Base-by-base conservation (phyloP, 495 filamentous ascomycete species). In the Aspergillus sclerotiicarbonarius region DNA sequence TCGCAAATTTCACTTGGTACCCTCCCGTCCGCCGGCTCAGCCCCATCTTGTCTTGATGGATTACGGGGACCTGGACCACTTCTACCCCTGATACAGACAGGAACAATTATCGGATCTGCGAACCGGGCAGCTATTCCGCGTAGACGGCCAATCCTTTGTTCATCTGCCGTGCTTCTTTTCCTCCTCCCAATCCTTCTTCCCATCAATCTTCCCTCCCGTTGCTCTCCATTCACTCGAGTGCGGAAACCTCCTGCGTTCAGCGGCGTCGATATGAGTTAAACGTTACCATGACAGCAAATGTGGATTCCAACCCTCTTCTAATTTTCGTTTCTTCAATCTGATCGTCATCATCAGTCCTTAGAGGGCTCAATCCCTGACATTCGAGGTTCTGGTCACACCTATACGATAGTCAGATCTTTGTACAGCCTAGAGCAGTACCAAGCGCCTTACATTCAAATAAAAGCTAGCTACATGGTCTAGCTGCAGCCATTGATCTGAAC, bases 71-170 rank as follows among this genome's bases (percentile, higher is more conserved):
- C 35, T 55, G 51, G 29, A 51, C 53, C 56, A 35, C 41, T 59
- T 43, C 35, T 41, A 25, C 51, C 61, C 61, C 61, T 57, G 54
- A 59, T 54, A 32, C 50, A 59, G 52, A 35, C 53, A 54, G 43
- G 48, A 54, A 52, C 57, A 51, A 55, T 37, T 49, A 51, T 61
- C 21, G 39, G 62, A 64, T 64, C 62, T 64, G 55, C 62, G 51
- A 56, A 58, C 51, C 33, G 47, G n/a, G 54, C 46, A 54, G 37
- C 47, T 29, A 54, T 54, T n/a, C 35, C 6, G 49, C 33, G 39
- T 58, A 43, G 50, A 9, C 33, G 46, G 25, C 45, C 39, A 53
- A 39, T 53, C 49, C 45, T 55, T 32, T 33, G 7, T 49, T 46
- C 15, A 7, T 21, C 39, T 46, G 37, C 6, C 21, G 19, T 47